Conservation (phyloP, 2,329 filamentous ascomycete genomes). For the Talaromyces funiculosus region DNA sequence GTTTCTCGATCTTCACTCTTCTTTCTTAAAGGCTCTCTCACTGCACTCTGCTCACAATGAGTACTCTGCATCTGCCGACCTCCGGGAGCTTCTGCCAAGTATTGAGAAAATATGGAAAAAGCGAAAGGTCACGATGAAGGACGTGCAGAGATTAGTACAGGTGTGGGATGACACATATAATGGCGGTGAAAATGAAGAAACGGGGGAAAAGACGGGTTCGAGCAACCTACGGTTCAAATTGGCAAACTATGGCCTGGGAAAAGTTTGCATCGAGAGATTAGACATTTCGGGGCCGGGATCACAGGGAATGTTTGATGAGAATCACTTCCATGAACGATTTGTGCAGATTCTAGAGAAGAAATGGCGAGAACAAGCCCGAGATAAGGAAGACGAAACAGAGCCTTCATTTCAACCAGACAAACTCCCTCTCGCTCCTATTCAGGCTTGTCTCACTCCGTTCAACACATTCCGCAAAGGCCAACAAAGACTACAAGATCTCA, state of each 20-base stretch:
- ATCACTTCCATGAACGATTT: conserved; percentile 47
- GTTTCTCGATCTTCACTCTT: conserved; percentile 58
- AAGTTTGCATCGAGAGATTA: conserved; percentile 33
- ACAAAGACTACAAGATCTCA: conserved; percentile 37
- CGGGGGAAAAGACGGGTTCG: not conserved
- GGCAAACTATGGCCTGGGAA: conserved; percentile 37
- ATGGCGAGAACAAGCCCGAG: conserved; percentile 39
- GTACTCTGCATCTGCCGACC: conserved; percentile 56
- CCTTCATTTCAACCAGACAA: conserved; percentile 27
- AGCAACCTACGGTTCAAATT: conserved; percentile 29
- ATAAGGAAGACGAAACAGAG: conserved; percentile 12
- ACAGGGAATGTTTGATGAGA: conserved; percentile 36
- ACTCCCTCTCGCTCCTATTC: conserved; percentile 31
- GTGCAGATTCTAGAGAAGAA: conserved; percentile 42
- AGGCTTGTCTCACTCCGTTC: conserved; percentile 32
- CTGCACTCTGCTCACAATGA: conserved; percentile 67
- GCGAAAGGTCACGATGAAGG: conserved; percentile 58
- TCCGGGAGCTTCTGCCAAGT: conserved; percentile 56
- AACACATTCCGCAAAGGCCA: conserved; percentile 35
- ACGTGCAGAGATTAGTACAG: conserved; percentile 62
- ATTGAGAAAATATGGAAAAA: conserved; percentile 68
- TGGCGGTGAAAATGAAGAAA: conserved; percentile 14
- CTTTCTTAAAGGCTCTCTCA: conserved; percentile 63
- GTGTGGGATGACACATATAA: conserved; percentile 45
- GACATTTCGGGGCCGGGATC: conserved; percentile 6